phyloP scores from a whole-genome alignment of 2,329 filamentous ascomycete genomes.

The Lanzia echinophila region DNA sequence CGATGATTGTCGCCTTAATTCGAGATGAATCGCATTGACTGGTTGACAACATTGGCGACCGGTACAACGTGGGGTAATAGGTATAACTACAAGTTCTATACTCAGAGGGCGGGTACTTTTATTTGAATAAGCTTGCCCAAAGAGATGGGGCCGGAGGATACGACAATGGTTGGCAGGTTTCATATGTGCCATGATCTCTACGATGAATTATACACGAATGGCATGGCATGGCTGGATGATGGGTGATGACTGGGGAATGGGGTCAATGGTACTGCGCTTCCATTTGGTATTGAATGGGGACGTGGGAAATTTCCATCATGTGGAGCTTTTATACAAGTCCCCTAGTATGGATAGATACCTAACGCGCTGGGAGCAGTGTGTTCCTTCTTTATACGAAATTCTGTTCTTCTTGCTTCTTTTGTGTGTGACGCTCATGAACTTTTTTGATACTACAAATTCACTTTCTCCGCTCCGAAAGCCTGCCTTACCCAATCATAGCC shows the following conservation, averaged over 20 bases:
- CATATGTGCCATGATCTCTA: conserved; percentile 10
- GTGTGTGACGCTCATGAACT: neutral
- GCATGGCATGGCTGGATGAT: neutral
- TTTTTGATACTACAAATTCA: neutral
- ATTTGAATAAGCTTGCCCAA: neutral
- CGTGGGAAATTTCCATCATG: conserved; percentile 15
- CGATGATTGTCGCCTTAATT: conserved; percentile 59
- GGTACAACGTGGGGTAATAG: conserved; percentile 21
- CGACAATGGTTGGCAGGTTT: conserved; percentile 8
- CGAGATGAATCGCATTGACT: conserved; percentile 82
- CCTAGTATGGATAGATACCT: conserved; percentile 7
- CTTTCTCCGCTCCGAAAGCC: neutral
- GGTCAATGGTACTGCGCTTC: conserved; percentile 5
- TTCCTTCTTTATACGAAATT: conserved; percentile 2
- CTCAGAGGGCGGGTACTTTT: neutral
- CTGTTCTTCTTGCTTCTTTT: neutral
- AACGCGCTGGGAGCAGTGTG: neutral
- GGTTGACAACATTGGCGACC: conserved; percentile 18
- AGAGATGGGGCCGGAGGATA: neutral
- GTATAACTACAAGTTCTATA: conserved; percentile 2
- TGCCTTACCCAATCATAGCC: neutral
- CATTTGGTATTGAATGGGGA: conserved; percentile 12
- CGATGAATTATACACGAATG: conserved; percentile 9
- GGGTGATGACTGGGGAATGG: neutral
- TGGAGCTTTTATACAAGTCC: conserved; percentile 15